phyloP scores from a whole-genome alignment of 805 yeast species.

The Metschnikowia colocasiae region DNA sequence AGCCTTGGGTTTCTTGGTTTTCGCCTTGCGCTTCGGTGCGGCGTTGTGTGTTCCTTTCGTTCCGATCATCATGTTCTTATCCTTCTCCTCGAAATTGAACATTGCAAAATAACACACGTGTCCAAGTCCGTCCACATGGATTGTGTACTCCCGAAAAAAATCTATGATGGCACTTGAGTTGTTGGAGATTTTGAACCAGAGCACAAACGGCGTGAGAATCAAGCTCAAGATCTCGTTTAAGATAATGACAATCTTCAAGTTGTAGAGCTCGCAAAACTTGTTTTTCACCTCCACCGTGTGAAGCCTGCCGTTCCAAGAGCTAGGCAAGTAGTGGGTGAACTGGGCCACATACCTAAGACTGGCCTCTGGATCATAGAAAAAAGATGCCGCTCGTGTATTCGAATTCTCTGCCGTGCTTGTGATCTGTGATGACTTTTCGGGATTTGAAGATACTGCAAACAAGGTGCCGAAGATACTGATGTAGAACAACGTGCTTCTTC shows the following conservation, averaged over 20 bases:
- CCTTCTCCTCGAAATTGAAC: slow-evolving; percentile 72
- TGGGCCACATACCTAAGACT: slow-evolving; percentile 75
- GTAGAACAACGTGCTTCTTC: slow-evolving; percentile 79
- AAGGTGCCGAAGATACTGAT: slow-evolving; percentile 84
- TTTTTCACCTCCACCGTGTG: slow-evolving; percentile 82
- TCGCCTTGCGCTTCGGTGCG: slow-evolving; percentile 11
- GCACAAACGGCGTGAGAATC: slow-evolving; percentile 80
- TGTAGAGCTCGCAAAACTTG: slow-evolving; percentile 77
- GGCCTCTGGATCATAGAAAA: slow-evolving; percentile 90
- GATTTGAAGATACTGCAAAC: slow-evolving; percentile 76
- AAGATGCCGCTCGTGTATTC: slow-evolving; percentile 25
- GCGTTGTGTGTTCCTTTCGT: slow-evolving; percentile 16
- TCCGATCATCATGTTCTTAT: slow-evolving; percentile 41
- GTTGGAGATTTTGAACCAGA: slow-evolving; percentile 78
- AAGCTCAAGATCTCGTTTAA: slow-evolving; percentile 78
- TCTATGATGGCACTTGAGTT: slow-evolving; percentile 76
- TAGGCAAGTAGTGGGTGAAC: slow-evolving; percentile 87
- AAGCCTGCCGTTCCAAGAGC: slow-evolving; percentile 77
- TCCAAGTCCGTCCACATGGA: slow-evolving; percentile 92
- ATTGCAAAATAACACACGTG: slow-evolving; percentile 92
- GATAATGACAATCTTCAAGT: slow-evolving; percentile 66
- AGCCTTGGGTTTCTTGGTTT: slow-evolving; percentile 5
- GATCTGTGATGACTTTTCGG: slow-evolving; percentile 35
- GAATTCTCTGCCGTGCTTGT: slow-evolving; percentile 24
- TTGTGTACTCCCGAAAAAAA: slow-evolving; percentile 83